These are phyloP conservation scores for Discostella stelligeroides DNA, from an alignment of 108 stramenopile species.

Conservation along the genomic window DNA sequence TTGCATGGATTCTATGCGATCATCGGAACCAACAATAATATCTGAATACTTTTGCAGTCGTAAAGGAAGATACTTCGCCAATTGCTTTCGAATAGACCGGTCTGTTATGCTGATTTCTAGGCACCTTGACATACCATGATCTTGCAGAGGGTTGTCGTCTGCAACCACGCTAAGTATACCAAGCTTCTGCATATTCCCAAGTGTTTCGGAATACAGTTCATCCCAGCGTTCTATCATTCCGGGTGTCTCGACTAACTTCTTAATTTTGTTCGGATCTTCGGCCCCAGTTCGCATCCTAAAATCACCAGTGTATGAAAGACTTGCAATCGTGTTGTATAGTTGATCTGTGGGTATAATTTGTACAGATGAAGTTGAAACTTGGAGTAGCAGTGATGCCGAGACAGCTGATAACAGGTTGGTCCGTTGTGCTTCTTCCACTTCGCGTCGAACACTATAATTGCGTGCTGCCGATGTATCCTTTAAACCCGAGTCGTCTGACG, in stretches of 20 bases:
- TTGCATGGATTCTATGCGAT: slow-evolving; percentile 9
- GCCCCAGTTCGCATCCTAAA: slow-evolving; percentile 82
- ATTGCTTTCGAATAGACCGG: slow-evolving; percentile 18
- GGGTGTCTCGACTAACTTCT: slow-evolving; percentile 69
- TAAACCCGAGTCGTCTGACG: background rate
- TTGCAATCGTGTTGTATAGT: slow-evolving; percentile 61
- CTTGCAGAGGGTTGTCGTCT: background rate
- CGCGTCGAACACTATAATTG: slow-evolving; percentile 24
- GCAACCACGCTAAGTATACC: slow-evolving; percentile 45
- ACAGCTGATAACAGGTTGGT: slow-evolving; percentile 68
- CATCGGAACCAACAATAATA: slow-evolving; percentile 33
- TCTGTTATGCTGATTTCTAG: slow-evolving; percentile 51
- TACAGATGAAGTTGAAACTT: slow-evolving; percentile 1
- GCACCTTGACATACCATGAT: background rate
- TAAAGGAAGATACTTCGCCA: slow-evolving; percentile 36
- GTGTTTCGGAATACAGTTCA: slow-evolving; percentile 51
- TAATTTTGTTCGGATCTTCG: slow-evolving; percentile 82
- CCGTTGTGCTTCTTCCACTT: slow-evolving; percentile 51
- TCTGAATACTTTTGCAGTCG: slow-evolving; percentile 34
- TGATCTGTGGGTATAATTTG: slow-evolving; percentile 20
- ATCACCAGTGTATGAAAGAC: slow-evolving; percentile 83
- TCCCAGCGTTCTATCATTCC: slow-evolving; percentile 78
- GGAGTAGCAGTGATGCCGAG: slow-evolving; percentile 66
- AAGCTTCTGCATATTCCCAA: slow-evolving; percentile 36
- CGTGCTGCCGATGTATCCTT: slow-evolving; percentile 13